Conservation (phyloP, 768 basidiomycete genomes). For the Macrolepiota fuliginosa region DNA sequence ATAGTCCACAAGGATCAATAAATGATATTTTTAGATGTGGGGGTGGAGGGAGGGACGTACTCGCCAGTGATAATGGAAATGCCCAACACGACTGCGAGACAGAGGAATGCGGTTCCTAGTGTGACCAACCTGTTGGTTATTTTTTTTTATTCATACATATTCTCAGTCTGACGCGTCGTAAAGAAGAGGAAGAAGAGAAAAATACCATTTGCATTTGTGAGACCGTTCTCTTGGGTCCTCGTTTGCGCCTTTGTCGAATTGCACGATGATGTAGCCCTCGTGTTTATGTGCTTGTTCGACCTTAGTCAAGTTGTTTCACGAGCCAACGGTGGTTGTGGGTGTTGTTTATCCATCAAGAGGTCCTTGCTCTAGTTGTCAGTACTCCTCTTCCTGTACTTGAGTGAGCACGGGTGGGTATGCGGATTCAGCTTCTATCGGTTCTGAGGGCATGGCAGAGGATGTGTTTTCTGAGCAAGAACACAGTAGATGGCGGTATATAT, state of each 20-base stretch:
- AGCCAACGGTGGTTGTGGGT: not conserved
- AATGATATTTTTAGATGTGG: not conserved
- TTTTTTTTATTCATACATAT: too few species aligned
- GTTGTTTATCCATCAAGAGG: not conserved
- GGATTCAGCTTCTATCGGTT: slow-evolving; percentile 28
- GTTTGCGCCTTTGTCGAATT: slow-evolving; percentile 23
- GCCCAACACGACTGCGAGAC: slow-evolving; percentile 34
- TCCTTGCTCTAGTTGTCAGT: slow-evolving; percentile 24
- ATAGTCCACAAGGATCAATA: not conserved
- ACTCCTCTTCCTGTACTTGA: slow-evolving; percentile 25
- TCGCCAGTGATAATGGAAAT: slow-evolving; percentile 41
- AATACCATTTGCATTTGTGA: slow-evolving; percentile 32
- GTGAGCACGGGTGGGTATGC: slow-evolving; percentile 23
- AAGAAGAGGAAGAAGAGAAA: not conserved
- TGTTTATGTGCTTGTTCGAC: slow-evolving; percentile 17
- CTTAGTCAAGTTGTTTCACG: not conserved
- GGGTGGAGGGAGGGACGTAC: slow-evolving; percentile 23
- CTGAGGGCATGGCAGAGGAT: slow-evolving; percentile 23
- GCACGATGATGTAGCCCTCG: slow-evolving; percentile 24
- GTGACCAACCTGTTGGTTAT: slow-evolving; percentile 36
- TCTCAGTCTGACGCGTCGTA: not conserved
- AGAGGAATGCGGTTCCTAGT: slow-evolving; percentile 31
- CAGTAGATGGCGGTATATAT: not conserved
- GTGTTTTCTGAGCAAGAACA: not conserved
- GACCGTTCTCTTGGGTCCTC: slow-evolving; percentile 38